Evolutionary conservation across 2,329 filamentous ascomycete genomes (phyloP).

Genomic region (Venturia pyrina): DNA sequence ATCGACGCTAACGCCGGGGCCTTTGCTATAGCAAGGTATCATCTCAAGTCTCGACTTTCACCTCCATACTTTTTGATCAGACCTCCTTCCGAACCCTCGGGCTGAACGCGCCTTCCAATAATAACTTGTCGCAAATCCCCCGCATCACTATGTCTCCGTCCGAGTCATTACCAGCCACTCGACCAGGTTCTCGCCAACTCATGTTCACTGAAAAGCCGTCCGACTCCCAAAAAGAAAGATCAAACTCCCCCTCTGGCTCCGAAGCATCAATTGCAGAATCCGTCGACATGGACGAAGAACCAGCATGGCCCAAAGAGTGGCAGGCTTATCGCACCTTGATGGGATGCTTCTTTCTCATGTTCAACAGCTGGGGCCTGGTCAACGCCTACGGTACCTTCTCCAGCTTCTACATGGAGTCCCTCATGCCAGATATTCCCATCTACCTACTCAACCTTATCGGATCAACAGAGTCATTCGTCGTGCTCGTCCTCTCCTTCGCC

Average conservation of each 20-base stretch:
- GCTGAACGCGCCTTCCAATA: neutral
- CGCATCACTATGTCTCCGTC: neutral
- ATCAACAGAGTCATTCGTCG: constrained; percentile 36
- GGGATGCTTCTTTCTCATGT: constrained; percentile 42
- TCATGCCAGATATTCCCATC: constrained; percentile 31
- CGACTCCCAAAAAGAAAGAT: neutral
- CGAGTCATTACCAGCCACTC: neutral
- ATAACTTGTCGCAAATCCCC: neutral
- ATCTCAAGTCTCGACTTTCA: neutral
- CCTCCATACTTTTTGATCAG: neutral
- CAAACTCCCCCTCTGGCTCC: neutral
- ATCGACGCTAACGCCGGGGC: neutral
- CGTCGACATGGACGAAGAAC: constrained; percentile 12
- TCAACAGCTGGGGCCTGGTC: constrained; percentile 38
- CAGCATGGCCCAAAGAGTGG: constrained; percentile 36
- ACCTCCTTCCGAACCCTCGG: neutral
- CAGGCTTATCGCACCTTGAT: constrained; percentile 34
- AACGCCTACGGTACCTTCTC: constrained; percentile 42
- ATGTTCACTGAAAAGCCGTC: neutral
- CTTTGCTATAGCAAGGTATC: neutral
- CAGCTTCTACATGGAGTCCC: constrained; percentile 37
- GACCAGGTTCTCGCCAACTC: neutral
- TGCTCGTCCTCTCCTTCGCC: constrained; percentile 34
- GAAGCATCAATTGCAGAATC: neutral
- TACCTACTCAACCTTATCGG: constrained; percentile 38